phyloP scores from a whole-genome alignment of 2,329 filamentous ascomycete species.

The Colletotrichum coccodes region DNA sequence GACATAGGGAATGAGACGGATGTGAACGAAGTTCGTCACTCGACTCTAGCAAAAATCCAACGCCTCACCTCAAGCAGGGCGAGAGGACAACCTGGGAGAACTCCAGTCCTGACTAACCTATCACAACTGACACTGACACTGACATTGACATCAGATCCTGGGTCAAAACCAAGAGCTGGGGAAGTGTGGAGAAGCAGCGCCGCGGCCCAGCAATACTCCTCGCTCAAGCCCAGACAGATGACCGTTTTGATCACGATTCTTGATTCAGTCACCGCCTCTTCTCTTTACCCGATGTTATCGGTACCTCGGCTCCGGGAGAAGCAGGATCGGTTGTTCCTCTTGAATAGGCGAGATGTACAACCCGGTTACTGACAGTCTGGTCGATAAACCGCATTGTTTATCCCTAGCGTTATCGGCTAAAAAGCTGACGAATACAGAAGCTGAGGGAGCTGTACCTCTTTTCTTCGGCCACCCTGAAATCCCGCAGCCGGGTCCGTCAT shows the following conservation, averaged over 20 bases:
- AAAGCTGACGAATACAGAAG: not conserved
- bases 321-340: not conserved
- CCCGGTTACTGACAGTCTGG: not conserved
- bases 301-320: not conserved
- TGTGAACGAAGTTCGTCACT: not conserved
- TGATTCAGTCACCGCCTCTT: not conserved
- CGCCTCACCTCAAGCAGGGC: not conserved
- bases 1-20: not conserved
- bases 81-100: not conserved
- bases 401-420: not conserved
- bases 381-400: not conserved
- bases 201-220: not conserved
- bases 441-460: not conserved
- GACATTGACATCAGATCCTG: not conserved
- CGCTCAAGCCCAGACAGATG: not conserved
- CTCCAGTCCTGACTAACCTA: not conserved
- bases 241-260: not conserved
- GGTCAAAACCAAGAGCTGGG: conserved; percentile 1
- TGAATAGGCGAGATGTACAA: not conserved
- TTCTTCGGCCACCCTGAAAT: not conserved
- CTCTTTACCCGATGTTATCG: not conserved
- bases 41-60: not conserved
- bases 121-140: not conserved
- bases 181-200: conserved; percentile 6
- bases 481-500: not conserved